Conservation (phyloP, 1,139 yeast genomes). For the Kluyveromyces marxianus region DNA sequence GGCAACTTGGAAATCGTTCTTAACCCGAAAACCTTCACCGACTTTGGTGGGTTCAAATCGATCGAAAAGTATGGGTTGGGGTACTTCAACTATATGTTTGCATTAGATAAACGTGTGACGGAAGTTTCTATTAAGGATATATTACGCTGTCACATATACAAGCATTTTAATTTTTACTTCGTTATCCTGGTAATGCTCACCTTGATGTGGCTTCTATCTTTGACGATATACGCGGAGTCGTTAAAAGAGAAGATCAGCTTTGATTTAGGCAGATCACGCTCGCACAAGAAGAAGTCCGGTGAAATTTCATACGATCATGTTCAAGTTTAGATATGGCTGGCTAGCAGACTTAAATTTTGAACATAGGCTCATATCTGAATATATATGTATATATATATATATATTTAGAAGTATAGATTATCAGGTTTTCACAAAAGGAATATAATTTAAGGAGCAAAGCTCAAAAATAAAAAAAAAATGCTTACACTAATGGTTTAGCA, state of each 20-base stretch:
- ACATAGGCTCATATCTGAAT: too few relatives aligned
- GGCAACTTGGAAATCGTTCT: conserved; percentile 25
- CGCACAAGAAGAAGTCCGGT: conserved; percentile 12
- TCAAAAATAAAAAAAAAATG: neutral
- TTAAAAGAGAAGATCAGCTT: neutral
- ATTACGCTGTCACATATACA: conserved; percentile 19
- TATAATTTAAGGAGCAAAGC: neutral
- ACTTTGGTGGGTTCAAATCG: conserved; percentile 27
- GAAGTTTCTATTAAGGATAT: conserved; percentile 14
- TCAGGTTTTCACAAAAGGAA: neutral
- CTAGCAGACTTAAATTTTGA: too few relatives aligned
- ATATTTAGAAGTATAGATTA: neutral
- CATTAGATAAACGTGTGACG: conserved; percentile 17
- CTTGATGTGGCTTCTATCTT: conserved; percentile 13
- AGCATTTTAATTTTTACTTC: conserved; percentile 18
- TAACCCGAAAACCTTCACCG: conserved; percentile 20
- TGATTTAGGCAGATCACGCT: conserved; percentile 3
- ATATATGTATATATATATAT: too few relatives aligned
- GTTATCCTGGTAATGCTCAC: conserved; percentile 11
- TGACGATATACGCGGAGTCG: conserved; percentile 3
- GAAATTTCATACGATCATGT: conserved; percentile 16
- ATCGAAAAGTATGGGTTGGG: conserved; percentile 29
- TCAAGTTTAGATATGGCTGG: conserved; percentile 10
- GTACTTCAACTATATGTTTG: conserved; percentile 27
- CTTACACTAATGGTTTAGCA: conserved; percentile 12